Percentiles rank a stretch among this genome's conserved stretches.
Evolutionary conservation across 108 stramenopile species (phyloP).

Genomic region (Conticribra weissflogii): DNA sequence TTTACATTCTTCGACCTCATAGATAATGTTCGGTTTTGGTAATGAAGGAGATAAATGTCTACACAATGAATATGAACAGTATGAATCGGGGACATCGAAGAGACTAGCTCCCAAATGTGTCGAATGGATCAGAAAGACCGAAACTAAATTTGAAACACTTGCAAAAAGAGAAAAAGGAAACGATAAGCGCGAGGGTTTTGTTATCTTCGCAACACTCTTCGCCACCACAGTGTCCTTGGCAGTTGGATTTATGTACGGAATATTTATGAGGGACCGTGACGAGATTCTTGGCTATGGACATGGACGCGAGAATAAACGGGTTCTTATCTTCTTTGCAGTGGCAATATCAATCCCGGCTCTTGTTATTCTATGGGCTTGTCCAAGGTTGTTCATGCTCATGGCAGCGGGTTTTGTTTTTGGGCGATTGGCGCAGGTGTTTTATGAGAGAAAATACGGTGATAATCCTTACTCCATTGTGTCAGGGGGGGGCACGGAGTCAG

Average conservation of each 20-base stretch:
- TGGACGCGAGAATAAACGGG: slow-evolving; percentile 18
- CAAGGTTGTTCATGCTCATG: slow-evolving; percentile 19
- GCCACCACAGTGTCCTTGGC: slow-evolving; percentile 6
- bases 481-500: slow-evolving; percentile 13
- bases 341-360: slow-evolving; percentile 27
- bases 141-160: slow-evolving; percentile 15
- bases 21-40: slow-evolving; percentile 26
- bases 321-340: slow-evolving; percentile 16
- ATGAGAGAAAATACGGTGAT: slow-evolving; percentile 7
- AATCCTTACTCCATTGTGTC: slow-evolving; percentile 18
- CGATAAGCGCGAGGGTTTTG: slow-evolving; percentile 41
- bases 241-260: slow-evolving; percentile 25
- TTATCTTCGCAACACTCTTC: slow-evolving; percentile 24
- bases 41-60: slow-evolving; percentile 22
- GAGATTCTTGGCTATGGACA: slow-evolving; percentile 21
- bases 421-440: slow-evolving; percentile 23
- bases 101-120: slow-evolving; percentile 32
- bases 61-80: slow-evolving; percentile 10
- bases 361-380: slow-evolving; percentile 25
- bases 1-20: neutral
- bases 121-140: slow-evolving; percentile 30
- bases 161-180: slow-evolving; percentile 24
- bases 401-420: slow-evolving; percentile 12
- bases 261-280: slow-evolving; percentile 30
- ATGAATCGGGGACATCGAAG: slow-evolving; percentile 16